Evolutionary conservation across 2,329 filamentous ascomycete species (phyloP).

Genomic region (Phialemoniopsis sp.): DNA sequence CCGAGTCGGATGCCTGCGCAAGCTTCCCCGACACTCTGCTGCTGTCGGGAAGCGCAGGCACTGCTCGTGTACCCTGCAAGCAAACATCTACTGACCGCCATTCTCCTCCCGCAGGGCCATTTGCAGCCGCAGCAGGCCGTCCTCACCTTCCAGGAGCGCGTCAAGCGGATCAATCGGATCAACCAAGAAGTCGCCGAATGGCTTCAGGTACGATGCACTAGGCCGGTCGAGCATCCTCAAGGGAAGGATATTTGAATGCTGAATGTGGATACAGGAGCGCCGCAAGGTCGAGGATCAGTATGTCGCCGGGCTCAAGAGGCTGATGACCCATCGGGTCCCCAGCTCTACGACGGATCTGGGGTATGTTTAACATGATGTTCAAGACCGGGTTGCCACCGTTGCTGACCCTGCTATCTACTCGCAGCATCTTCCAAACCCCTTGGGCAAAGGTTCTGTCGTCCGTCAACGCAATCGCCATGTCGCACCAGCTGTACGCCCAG

Average conservation of each 20-base stretch:
- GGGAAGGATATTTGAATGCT: slow-evolving; percentile 8
- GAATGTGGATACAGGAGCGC: slow-evolving; percentile 64
- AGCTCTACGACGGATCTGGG: slow-evolving; percentile 79
- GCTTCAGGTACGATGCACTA: slow-evolving; percentile 68
- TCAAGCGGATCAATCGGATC: slow-evolving; percentile 80
- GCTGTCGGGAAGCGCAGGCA: background rate
- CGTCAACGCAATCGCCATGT: slow-evolving; percentile 74
- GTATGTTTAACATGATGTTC: slow-evolving; percentile 47
- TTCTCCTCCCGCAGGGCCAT: slow-evolving; percentile 54
- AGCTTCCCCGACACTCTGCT: slow-evolving; percentile 1
- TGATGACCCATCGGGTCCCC: slow-evolving; percentile 69
- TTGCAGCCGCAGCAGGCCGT: slow-evolving; percentile 82
- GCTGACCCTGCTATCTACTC: slow-evolving; percentile 2
- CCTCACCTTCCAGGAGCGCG: slow-evolving; percentile 76
- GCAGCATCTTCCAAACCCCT: slow-evolving; percentile 81
- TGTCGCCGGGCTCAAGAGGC: slow-evolving; percentile 74
- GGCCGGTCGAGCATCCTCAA: too few relatives aligned
- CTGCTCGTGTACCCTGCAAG: background rate
- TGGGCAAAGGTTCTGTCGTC: slow-evolving; percentile 86
- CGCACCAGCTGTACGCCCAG: slow-evolving; percentile 75
- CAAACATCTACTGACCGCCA: slow-evolving; percentile 7
- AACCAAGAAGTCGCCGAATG: slow-evolving; percentile 94
- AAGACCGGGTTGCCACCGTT: too few relatives aligned
- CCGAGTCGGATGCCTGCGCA: too few relatives aligned
- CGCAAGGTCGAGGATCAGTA: slow-evolving; percentile 90